phyloP scores from a whole-genome alignment of 768 basidiomycete genomes.

The Lanmaoa rubissima region DNA sequence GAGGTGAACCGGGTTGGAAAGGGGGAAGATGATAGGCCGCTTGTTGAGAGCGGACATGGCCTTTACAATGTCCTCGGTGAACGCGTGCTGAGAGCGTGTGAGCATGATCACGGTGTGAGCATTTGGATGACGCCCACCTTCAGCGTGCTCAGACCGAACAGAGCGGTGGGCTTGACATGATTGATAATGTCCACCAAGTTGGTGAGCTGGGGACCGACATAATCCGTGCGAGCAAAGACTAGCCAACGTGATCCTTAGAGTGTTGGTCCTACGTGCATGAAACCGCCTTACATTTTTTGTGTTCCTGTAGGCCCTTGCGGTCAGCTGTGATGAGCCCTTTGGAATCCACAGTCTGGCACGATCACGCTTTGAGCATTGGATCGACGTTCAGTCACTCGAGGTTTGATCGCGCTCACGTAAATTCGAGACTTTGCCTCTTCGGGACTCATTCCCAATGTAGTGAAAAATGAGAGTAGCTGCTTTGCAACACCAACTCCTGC shows the following conservation, averaged over 20 bases:
- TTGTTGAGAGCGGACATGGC: conserved; percentile 63
- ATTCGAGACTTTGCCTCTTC: conserved; percentile 67
- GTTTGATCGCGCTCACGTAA: conserved; percentile 46
- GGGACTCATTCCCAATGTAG: conserved; percentile 53
- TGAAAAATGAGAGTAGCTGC: conserved; percentile 48
- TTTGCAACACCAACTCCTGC: conserved; percentile 56
- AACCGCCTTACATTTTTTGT: conserved; percentile 60
- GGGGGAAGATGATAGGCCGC: conserved; percentile 79
- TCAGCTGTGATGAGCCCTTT: conserved; percentile 73
- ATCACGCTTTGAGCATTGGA: conserved; percentile 11
- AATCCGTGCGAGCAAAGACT: conserved; percentile 75
- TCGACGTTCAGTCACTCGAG: background rate
- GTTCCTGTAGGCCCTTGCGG: conserved; percentile 64
- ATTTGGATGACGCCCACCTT: conserved; percentile 22
- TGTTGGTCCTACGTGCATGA: background rate
- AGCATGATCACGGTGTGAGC: background rate
- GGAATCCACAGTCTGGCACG: conserved; percentile 63
- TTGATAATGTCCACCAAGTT: conserved; percentile 65
- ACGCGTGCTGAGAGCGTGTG: conserved; percentile 42
- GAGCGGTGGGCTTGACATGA: conserved; percentile 72
- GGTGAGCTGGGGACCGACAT: conserved; percentile 59
- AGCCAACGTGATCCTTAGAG: background rate
- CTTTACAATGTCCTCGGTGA: conserved; percentile 59
- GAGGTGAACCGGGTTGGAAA: conserved; percentile 68
- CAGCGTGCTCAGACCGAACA: conserved; percentile 69